phyloP scores from a whole-genome alignment of 2,329 filamentous ascomycete species.

The Rhynchosporium secalis region DNA sequence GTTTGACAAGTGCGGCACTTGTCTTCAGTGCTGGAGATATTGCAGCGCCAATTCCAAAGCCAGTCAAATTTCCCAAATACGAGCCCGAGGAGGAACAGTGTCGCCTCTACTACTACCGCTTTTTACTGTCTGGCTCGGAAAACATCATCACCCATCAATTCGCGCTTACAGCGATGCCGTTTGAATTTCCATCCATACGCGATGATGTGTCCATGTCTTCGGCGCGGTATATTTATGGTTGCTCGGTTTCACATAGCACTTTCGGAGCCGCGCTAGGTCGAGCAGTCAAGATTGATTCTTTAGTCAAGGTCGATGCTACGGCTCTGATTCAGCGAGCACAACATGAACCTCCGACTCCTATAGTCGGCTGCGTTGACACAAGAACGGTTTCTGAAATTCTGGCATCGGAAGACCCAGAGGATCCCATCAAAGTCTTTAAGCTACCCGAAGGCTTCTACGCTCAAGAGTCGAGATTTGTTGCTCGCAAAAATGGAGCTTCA shows the following conservation, averaged over 20 bases:
- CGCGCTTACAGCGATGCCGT: constrained; percentile 62
- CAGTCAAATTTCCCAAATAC: constrained; percentile 21
- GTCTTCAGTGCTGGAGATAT: constrained; percentile 67
- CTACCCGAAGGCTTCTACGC: constrained; percentile 63
- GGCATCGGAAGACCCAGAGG: constrained; percentile 45
- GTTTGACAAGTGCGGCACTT: constrained; percentile 64
- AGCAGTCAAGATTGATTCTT: constrained; percentile 64
- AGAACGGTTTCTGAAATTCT: constrained; percentile 56
- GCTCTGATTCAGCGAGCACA: constrained; percentile 55
- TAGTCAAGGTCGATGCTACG: constrained; percentile 61
- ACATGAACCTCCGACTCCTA: constrained; percentile 45
- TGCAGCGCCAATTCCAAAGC: constrained; percentile 49
- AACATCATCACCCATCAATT: constrained; percentile 59
- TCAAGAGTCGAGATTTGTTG: constrained; percentile 67
- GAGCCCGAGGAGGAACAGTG: constrained; percentile 62
- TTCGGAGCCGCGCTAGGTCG: constrained; percentile 63
- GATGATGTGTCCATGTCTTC: constrained; percentile 55
- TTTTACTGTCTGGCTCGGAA: constrained; percentile 46
- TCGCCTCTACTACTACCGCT: constrained; percentile 68
- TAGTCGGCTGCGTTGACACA: constrained; percentile 63
- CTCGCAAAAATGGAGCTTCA: constrained; percentile 42
- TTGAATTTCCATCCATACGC: constrained; percentile 66
- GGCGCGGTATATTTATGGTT: constrained; percentile 66
- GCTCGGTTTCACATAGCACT: constrained; percentile 56
- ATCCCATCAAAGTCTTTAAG: constrained; percentile 61